Percentiles rank a stretch among this genome's conserved stretches.
Conservation (phyloP, 2,329 filamentous ascomycete genomes). For the Penicillium olsonii region DNA sequence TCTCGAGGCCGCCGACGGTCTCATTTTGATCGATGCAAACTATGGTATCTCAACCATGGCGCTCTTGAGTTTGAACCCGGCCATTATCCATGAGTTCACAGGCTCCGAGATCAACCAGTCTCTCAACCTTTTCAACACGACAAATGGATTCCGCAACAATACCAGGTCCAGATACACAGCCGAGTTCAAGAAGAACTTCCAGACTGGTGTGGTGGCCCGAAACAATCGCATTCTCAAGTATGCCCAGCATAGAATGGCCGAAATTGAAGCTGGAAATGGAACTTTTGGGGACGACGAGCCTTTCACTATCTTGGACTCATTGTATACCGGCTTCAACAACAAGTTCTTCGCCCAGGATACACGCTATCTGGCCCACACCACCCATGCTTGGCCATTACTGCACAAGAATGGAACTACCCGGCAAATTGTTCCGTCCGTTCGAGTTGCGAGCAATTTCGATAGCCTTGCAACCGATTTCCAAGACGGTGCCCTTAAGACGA, state of each 20-base stretch:
- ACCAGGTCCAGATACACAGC: not conserved
- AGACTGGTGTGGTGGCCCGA: not conserved
- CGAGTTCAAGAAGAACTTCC: not conserved
- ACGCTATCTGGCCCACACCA: slow-evolving; percentile 18
- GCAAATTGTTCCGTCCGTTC: not conserved
- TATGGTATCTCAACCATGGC: slow-evolving; percentile 20
- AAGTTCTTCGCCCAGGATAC: slow-evolving; percentile 18
- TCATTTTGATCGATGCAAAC: slow-evolving; percentile 18
- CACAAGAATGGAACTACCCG: slow-evolving; percentile 14
- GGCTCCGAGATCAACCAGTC: slow-evolving; percentile 8
- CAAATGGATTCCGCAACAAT: not conserved
- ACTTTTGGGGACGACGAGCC: not conserved
- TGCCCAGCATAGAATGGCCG: not conserved
- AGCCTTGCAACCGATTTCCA: not conserved
- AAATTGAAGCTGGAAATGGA: not conserved
- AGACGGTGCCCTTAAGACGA: not conserved
- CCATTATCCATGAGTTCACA: slow-evolving; percentile 14
- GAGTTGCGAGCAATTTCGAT: not conserved
- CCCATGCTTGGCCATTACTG: slow-evolving; percentile 20
- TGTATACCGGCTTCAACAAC: slow-evolving; percentile 14
- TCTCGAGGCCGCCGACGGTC: slow-evolving; percentile 16
- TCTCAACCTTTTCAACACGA: not conserved
- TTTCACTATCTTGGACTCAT: slow-evolving; percentile 11
- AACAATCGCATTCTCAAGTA: not conserved
- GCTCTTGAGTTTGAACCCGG: slow-evolving; percentile 15